Base-by-base conservation (phyloP, 2,329 filamentous ascomycete genomes). In the Lithohypha guttulata region DNA sequence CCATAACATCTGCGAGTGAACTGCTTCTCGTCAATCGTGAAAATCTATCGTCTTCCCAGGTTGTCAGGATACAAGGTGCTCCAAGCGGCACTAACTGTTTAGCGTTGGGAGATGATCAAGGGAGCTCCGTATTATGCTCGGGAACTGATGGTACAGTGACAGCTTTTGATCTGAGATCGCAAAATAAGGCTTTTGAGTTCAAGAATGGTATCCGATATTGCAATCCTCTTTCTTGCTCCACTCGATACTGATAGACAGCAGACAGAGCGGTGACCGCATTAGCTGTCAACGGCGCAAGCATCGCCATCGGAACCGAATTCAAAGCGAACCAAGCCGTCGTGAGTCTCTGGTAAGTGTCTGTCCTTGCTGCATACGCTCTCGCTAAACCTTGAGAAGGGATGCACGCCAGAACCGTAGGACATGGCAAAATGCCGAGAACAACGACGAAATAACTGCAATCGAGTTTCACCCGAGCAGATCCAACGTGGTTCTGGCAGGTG, bases 401-500 rank as follows among this genome's bases (percentile, higher is more conserved):
- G 58, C 60, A 6, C 47, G 51, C 39, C 47, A 51, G 20, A 39
- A 31, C 9, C 44, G 41, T 21, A 11, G 42, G 25, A 39, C 40
- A 15, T 53, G 51, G 51, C 46, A 52, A 28, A 52, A 48, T 30
- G 39, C 62, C 19, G 66, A 69, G 46, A 66, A 68, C 49, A 68
- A 68, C 39, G 75, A 79, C 53, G 75, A 75, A 40, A 65, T 79
- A 39, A 79, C 75, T 2, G 68, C 72, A 55, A 59, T 75, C 10
- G 60, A 67, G 56, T 66, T 69, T 45, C 70, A 74, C 53, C 69
- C 70, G 15, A 62, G 57, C 9, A 63, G 64, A n/a, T 64, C 63
- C 13, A 64, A 66, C 25, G 56, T 73, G 14, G 62, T 79, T 3
- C 64, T 79, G 1, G 76, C 73, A 8, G 73, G 71, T 26, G 75